A percentile compares a stretch with the other conserved stretches of the same genome.
Evolutionary conservation across 352 stramenopile genomes (phyloP).

Genomic region (Chrysophaeum taylorii): DNA sequence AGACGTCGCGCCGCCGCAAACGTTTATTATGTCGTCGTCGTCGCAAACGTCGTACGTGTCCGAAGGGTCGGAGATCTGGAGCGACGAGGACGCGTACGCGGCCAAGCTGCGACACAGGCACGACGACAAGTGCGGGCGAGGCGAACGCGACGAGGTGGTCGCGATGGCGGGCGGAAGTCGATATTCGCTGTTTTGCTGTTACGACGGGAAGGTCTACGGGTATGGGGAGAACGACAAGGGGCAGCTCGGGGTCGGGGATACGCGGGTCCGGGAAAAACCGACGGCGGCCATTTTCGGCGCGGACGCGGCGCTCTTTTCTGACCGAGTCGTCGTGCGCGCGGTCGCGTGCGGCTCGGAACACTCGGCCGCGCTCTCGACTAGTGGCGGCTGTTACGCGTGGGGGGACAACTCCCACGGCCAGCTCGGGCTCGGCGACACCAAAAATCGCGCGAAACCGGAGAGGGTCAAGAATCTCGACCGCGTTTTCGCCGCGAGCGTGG

Average conservation of each 20-base stretch:
- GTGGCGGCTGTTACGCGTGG: not conserved
- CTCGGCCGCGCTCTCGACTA: not conserved
- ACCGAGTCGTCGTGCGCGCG: not conserved
- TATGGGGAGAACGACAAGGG: constrained; percentile 17
- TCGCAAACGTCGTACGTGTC: too few species aligned
- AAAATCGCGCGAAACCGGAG: too few species aligned
- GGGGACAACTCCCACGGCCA: not conserved
- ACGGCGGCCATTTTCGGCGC: not conserved
- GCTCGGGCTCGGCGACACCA: not conserved
- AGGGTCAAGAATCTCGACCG: not conserved
- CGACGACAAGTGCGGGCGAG: too few species aligned
- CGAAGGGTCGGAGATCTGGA: too few species aligned
- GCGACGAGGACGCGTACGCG: too few species aligned
- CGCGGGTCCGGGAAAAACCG: not conserved
- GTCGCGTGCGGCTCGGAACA: not conserved
- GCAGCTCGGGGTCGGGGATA: constrained; percentile 21
- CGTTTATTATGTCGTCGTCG: too few species aligned
- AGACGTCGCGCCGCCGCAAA: too few species aligned
- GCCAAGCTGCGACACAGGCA: too few species aligned
- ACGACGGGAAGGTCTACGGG: constrained; percentile 15
- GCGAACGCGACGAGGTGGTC: too few species aligned
- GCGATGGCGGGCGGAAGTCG: not conserved
- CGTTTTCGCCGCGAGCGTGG: not conserved
- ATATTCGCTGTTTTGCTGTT: not conserved
- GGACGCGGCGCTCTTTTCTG: not conserved